Evolutionary conservation across 2,329 filamentous ascomycete genomes (phyloP).

Genomic region (Sphaerulina musiva): DNA sequence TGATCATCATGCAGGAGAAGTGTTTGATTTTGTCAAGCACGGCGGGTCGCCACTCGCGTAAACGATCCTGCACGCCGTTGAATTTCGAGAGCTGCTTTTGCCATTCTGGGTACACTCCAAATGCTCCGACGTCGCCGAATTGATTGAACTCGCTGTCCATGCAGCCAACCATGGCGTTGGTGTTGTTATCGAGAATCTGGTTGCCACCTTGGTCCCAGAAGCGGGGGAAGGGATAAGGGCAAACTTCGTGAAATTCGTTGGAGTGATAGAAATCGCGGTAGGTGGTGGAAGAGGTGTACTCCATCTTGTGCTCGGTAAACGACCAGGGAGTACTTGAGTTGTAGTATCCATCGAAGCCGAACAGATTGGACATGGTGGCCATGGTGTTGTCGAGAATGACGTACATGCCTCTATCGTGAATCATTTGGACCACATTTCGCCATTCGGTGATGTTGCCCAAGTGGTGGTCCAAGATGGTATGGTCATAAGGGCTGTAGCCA

Average conservation of each 20-base stretch:
- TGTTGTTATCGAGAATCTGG: slow-evolving; percentile 44
- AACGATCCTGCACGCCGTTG: slow-evolving; percentile 59
- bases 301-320: slow-evolving; percentile 50
- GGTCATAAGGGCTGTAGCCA: slow-evolving; percentile 51
- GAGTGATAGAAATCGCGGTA: slow-evolving; percentile 55
- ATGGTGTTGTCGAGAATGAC: slow-evolving; percentile 61
- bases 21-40: slow-evolving; percentile 53
- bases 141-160: slow-evolving; percentile 59
- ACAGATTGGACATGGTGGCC: slow-evolving; percentile 57
- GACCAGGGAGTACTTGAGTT: slow-evolving; percentile 54
- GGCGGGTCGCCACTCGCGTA: slow-evolving; percentile 57
- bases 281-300: slow-evolving; percentile 49
- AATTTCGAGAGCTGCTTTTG: slow-evolving; percentile 60
- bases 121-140: slow-evolving; percentile 58
- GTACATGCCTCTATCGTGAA: slow-evolving; percentile 59
- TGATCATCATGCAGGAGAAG: slow-evolving; percentile 58
- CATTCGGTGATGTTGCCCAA: slow-evolving; percentile 54
- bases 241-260: slow-evolving; percentile 47
- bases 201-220: slow-evolving; percentile 57
- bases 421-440: slow-evolving; percentile 52
- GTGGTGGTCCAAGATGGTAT: slow-evolving; percentile 58
- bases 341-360: slow-evolving; percentile 56
- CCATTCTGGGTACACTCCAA: slow-evolving; percentile 58
- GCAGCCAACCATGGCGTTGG: slow-evolving; percentile 48
- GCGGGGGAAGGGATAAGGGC: slow-evolving; percentile 51